Evolutionary conservation across 1,284 basidiomycete species (phyloP), one percentile per base, ranked within the genome.

Genomic region (Tausonia pullulans): DNA sequence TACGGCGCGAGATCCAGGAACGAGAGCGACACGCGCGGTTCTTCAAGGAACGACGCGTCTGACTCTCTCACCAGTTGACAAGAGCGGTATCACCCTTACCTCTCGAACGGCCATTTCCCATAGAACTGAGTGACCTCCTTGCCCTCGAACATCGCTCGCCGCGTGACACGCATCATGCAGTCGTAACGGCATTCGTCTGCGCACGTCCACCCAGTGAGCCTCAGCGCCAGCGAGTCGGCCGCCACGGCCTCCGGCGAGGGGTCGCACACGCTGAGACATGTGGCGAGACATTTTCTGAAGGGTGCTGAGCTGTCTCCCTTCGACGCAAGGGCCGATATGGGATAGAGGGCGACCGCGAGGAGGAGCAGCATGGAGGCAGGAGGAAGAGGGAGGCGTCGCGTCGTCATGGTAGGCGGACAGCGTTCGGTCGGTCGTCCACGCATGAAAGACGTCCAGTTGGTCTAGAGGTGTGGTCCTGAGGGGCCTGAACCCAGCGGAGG

Each of bases 91-190:
- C 16, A 52, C 54, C 27, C 58, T 59, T 1, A 66, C 64, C 64
- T 81, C 82, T 86, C 87, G 75, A 97, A 97, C 0, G 92, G 90
- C 94, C 95, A 98, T 79, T 98, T 98, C 40, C 96, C 96, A 71
- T 92, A 84, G 75, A 89, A 97, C 72, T 96, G 93, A 62, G 88
- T 81, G 27, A 87, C 77, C 48, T 61, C 61, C 14, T 68, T 51
- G 14, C 72, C 73, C 54, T 73, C 44, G 50, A 76, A 69, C 66
- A 73, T 13, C 27, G 27, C 27, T 27, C 27, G 27, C 27, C 27
- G 27, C 77, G 73, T 81, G 3, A 84, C 72, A 40, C 85, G 83
- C 39, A 80, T 76, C 13, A 92, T 96, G 63, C 95, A 81, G 60
- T 80, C 75, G 72, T 96, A 92, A 80, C 88, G 89, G 78, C 95